Evolutionary conservation across 2,329 filamentous ascomycete genomes (phyloP).

Genomic region (Lecanicillium sp.): DNA sequence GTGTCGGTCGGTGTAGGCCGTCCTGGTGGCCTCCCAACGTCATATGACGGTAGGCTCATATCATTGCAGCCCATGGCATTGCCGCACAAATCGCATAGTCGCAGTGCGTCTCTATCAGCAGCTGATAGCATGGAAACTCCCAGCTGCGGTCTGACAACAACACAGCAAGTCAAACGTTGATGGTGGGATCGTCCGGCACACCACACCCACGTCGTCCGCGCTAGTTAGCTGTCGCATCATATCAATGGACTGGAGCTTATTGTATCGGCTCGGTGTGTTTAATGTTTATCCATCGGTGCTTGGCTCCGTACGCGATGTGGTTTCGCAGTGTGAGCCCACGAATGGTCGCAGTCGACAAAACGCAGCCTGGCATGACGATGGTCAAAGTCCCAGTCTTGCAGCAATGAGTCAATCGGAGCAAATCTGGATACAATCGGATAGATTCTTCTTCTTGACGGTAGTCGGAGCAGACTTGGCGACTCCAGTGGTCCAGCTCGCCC

Average conservation of each 20-base stretch:
- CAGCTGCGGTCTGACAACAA: no score
- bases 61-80: slow-evolving; percentile 5
- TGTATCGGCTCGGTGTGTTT: neutral
- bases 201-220: no score
- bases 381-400: neutral
- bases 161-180: neutral
- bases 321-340: no score
- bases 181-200: no score
- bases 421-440: neutral
- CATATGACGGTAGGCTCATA: neutral
- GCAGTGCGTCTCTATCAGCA: no score
- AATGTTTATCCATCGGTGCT: neutral
- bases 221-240: neutral
- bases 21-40: slow-evolving; percentile 1
- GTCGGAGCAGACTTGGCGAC: neutral
- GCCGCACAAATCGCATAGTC: no score
- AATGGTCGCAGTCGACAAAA: no score
- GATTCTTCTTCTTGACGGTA: neutral
- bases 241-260: neutral
- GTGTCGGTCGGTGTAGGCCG: neutral
- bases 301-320: no score
- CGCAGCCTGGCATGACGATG: neutral
- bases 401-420: neutral
- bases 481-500: neutral
- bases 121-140: neutral